Evolutionary conservation across 805 yeast genomes (phyloP), one percentile per base, ranked within the genome.

Genomic region (Saccharomyces eubayanus): DNA sequence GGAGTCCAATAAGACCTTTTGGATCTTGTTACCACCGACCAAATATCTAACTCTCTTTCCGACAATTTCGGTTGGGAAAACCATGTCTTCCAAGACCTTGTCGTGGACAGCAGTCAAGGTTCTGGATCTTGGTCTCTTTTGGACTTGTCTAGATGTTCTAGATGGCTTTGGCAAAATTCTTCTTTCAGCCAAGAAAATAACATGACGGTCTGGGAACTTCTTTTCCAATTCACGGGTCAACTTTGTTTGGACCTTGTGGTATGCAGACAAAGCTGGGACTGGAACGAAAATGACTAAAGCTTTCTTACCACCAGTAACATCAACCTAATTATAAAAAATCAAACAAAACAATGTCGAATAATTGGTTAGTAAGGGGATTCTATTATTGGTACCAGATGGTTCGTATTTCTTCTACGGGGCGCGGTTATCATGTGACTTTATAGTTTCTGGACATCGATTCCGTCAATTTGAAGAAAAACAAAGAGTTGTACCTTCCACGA

Each of bases 111-210:
- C 90, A 69, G 97, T 85, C 78, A 94, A 84, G 73, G 99, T 92
- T 87, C 99, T 90, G 72, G 98, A 91, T 83, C 96, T 89, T 78
- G 99, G 99, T 85, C 99, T 91, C 91, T 94, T 91, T 83, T 94
- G 99, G 72, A 77, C 79, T 78, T 85, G 88, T 84, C 90, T 89
- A 60, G 96, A 82, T 74, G 85, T 81, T 82, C 98, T 90, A 73
- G 95, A 88, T 77, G 98, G 97, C 85, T 89, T 92, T 81, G 98
- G 97, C 75, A 94, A 84, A 81, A 92, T 94, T 82, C 97, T 89
- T 83, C 99, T 89, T 84, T 92, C 98, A 75, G 97, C 98, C 75
- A 92, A 85, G 89, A 92, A 89, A 71, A 94, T 92, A 77, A 92
- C 97, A 78, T 94, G 97, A 78, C 96, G 89, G 85, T 92, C 99